phyloP scores from a whole-genome alignment of 192 early-diverging fungal species.

The Backusella parvicylindrica region DNA sequence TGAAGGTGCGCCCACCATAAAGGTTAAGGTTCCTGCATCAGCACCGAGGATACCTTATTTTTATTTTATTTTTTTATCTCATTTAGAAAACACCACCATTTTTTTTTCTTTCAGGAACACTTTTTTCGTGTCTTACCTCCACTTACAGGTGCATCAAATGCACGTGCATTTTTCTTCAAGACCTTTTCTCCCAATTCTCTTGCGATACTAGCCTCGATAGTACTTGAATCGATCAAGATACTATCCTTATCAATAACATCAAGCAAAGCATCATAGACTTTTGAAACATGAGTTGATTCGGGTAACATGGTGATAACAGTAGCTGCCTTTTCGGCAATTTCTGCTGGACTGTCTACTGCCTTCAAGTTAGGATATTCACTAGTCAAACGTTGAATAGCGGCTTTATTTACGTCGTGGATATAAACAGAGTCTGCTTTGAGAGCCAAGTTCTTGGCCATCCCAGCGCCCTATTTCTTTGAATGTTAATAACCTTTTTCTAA shows the following conservation, averaged over 20 bases:
- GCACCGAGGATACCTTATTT: conserved; percentile 85
- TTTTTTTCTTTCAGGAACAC: neutral
- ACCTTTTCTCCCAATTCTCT: conserved; percentile 64
- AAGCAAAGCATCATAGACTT: conserved; percentile 58
- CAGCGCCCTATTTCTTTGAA: conserved; percentile 62
- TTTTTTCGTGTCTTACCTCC: conserved; percentile 61
- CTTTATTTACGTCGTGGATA: conserved; percentile 69
- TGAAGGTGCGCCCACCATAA: conserved; percentile 87
- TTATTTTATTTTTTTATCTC: neutral
- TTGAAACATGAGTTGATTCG: conserved; percentile 71
- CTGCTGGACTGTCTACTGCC: conserved; percentile 59
- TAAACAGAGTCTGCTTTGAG: conserved; percentile 56
- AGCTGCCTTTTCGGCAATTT: conserved; percentile 66
- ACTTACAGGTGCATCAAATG: conserved; percentile 92
- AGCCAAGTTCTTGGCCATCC: conserved; percentile 89
- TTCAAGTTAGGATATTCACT: conserved; percentile 42
- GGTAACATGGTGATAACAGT: conserved; percentile 94
- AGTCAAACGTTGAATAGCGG: conserved; percentile 53
- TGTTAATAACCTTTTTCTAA: no score
- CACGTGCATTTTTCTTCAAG: conserved; percentile 55
- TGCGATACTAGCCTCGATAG: conserved; percentile 84
- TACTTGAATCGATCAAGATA: conserved; percentile 86
- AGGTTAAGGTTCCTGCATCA: conserved; percentile 85
- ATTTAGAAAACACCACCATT: neutral
- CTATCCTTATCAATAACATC: conserved; percentile 34